These are phyloP conservation scores for Collybiopsis confluens DNA, from an alignment of 768 basidiomycete species.

Conservation along the genomic window DNA sequence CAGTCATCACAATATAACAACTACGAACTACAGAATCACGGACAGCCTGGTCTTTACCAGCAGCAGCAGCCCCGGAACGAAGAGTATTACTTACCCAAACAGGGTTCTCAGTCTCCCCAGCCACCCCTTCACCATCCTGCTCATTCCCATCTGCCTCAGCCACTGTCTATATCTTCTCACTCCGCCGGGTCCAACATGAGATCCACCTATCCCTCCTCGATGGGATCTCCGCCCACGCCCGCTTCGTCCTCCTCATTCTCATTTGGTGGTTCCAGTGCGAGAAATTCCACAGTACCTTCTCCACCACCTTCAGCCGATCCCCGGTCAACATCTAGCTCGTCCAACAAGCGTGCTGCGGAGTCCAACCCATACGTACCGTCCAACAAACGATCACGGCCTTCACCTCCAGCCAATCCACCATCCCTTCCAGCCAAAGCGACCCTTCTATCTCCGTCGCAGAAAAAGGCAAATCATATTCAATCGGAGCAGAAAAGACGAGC, in stretches of 20 bases:
- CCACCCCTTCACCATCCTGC: conserved; percentile 1
- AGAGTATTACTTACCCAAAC: conserved; percentile 12
- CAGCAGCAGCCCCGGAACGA: conserved; percentile 17
- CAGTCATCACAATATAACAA: conserved; percentile 16
- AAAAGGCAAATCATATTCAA: conserved; percentile 91
- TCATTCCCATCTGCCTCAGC: conserved; percentile 9
- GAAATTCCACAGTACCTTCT: conserved; percentile 19
- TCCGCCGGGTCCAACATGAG: conserved; percentile 8
- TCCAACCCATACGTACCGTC: conserved; percentile 12
- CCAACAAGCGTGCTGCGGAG: not conserved
- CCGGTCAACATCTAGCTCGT: conserved; percentile 12
- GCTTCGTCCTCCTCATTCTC: conserved; percentile 15
- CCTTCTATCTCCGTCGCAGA: conserved; percentile 78
- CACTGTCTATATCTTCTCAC: conserved; percentile 7
- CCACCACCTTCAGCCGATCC: conserved; percentile 15
- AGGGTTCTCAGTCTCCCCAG: conserved; percentile 11
- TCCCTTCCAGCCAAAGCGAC: conserved; percentile 31
- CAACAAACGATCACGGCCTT: conserved; percentile 28
- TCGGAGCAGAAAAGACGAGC: conserved; percentile 92
- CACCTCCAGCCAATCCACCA: conserved; percentile 10
- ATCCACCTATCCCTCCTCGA: conserved; percentile 16
- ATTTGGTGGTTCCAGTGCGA: conserved; percentile 8
- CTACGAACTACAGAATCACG: conserved; percentile 12
- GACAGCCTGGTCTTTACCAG: conserved; percentile 14
- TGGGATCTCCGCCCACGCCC: conserved; percentile 15